Base-by-base conservation (phyloP, 805 yeast genomes). In the Candida boleticola region DNA sequence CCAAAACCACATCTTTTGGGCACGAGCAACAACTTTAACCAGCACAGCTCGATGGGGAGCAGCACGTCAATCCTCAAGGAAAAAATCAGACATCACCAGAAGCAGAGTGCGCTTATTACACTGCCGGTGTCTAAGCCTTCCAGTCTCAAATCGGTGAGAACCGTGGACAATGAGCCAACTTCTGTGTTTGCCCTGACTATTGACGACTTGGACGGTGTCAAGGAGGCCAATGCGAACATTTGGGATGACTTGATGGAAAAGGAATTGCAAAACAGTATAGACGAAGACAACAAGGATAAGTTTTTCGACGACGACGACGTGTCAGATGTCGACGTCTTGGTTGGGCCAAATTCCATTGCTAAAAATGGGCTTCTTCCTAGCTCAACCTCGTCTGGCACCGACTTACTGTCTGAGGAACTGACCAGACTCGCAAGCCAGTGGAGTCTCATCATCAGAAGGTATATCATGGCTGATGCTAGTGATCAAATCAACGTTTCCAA, bases 401-500 rank as follows among this genome's bases (percentile, higher is more conserved):
- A 7, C 11, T 11, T 7, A 23, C 11, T 23, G 27, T 7, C 7
- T 7, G 35, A 31, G 10, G 22, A 17, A 11, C 19, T 11, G 5
- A 20, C 10, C 7, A 31, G 16, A 20, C 21, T 31, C 5, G 10
- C 13, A 0, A 49, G 50, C 27, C 71, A 71, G 46, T 73, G 76
- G 67, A 47, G 54, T 18, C 45, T 51, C 40, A 69, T 79, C 32
- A 55, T 79, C 14, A 45, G 51, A 18, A 56, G 51, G n/a, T 78
- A 68, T 51, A 65, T 79, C 30, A 43, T 48, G 10, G 62, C 60
- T 11, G 66, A 74, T 41, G 63, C 82, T 1, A 68, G 71, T 2
- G 63, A 61, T 31, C 80, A 79, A 53, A 66, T 79, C 44, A 79
- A 78, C 53, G 47, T 79, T 19, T 73, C 80, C 0, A 53, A 63